Percentiles rank a stretch among this genome's conserved stretches.
These are phyloP conservation scores for Coemansia sp. DNA, from an alignment of 192 early-diverging fungal species.

Conservation along the genomic window DNA sequence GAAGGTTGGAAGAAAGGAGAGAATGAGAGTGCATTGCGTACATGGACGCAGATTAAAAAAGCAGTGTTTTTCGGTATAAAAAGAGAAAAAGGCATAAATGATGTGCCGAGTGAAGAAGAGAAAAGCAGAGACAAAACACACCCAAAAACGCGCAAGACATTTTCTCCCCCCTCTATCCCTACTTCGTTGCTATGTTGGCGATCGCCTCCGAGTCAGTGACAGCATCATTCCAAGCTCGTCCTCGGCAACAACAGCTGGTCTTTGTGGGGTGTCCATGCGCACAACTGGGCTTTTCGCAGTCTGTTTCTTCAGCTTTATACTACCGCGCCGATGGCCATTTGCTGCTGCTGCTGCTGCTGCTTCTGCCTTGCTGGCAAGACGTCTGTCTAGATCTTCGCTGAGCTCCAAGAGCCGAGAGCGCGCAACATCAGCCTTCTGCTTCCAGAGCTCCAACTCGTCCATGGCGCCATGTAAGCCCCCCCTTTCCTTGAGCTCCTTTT, in stretches of 20 bases:
- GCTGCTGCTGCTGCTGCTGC: no score
- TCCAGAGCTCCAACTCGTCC: not conserved
- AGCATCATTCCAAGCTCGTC: conserved; percentile 41
- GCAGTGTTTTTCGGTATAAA: not conserved
- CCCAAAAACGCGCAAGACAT: not conserved
- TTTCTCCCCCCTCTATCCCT: not conserved
- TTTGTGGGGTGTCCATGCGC: not conserved
- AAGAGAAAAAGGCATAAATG: not conserved
- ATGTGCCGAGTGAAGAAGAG: not conserved
- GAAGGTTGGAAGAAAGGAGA: not conserved
- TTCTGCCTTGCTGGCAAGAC: not conserved
- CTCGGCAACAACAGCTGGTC: not conserved
- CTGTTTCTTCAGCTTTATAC: not conserved
- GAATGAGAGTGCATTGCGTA: conserved; percentile 3
- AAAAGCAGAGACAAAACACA: not conserved
- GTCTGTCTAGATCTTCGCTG: conserved; percentile 11
- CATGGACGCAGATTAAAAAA: not conserved
- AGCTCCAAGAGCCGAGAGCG: conserved; percentile 17
- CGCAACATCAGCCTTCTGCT: not conserved
- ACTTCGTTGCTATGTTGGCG: not conserved
- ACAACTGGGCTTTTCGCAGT: not conserved
- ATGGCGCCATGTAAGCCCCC: not conserved
- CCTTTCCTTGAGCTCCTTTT: not conserved
- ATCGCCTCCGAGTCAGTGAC: conserved; percentile 29
- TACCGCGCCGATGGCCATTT: not conserved